Evolutionary conservation across 805 yeast species (phyloP).

Genomic region (Kregervanrija fluxuum): DNA sequence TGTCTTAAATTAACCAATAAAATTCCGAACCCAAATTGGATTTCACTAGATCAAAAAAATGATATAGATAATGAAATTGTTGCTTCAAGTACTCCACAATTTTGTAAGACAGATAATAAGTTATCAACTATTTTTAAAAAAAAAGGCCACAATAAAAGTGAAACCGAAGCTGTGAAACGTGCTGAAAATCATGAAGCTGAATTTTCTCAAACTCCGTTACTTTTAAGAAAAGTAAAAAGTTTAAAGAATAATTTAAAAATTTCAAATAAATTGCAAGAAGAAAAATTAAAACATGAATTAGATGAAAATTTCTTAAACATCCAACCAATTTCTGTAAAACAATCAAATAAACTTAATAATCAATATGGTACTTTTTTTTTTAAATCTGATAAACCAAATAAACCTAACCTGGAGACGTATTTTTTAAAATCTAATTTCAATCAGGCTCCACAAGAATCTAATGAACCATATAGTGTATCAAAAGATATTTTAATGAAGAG

Average conservation of each 20-base stretch:
- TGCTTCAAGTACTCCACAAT: background rate
- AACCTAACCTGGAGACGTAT: conserved; percentile 11
- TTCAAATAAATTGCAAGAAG: background rate
- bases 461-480: conserved; percentile 1
- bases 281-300: background rate
- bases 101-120: background rate
- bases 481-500: conserved; percentile 1
- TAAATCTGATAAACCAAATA: conserved; percentile 1
- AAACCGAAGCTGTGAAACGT: background rate
- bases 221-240: background rate
- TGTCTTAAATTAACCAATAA: conserved; percentile 12
- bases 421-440: conserved; percentile 14
- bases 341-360: background rate
- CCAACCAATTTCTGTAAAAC: background rate
- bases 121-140: conserved; percentile 3
- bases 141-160: background rate
- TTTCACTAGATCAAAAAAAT: conserved; percentile 2
- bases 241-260: background rate
- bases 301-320: background rate
- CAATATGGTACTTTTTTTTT: conserved; percentile 25
- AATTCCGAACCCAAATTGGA: conserved; percentile 22
- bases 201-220: background rate
- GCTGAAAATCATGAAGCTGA: background rate
- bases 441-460: background rate
- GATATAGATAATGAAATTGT: conserved; percentile 2